Percentiles rank a stretch among this genome's conserved stretches.
These are phyloP conservation scores for Nakazawaea ambrosiae DNA, from an alignment of 805 yeast species.

Conservation along the genomic window DNA sequence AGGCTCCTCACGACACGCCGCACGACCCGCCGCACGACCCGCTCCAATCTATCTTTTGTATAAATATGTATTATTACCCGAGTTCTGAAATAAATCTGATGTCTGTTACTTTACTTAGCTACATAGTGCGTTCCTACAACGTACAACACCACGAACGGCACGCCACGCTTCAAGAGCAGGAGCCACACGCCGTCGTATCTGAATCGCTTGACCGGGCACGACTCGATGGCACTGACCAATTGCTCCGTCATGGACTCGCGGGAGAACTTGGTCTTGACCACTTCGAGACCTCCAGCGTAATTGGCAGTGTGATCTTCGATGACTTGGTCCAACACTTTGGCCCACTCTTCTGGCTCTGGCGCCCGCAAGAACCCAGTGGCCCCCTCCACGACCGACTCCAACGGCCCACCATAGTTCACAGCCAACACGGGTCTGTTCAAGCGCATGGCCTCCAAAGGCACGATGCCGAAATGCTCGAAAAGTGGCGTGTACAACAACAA, in stretches of 20 bases:
- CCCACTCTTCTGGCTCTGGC: slow-evolving; percentile 47
- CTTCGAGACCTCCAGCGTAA: slow-evolving; percentile 22
- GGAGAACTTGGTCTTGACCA: slow-evolving; percentile 35
- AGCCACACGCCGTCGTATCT: slow-evolving; percentile 7
- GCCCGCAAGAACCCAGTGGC: slow-evolving; percentile 63
- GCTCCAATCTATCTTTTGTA: too few species aligned
- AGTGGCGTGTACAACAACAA: slow-evolving; percentile 82
- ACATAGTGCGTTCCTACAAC: too few species aligned
- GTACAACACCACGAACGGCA: too few species aligned
- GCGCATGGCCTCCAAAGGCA: slow-evolving; percentile 93
- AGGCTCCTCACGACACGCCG: too few species aligned
- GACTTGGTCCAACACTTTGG: slow-evolving; percentile 23
- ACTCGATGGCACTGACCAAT: slow-evolving; percentile 16
- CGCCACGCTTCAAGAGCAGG: too few species aligned
- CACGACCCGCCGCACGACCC: too few species aligned
- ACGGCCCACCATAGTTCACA: slow-evolving; percentile 86
- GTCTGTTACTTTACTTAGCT: too few species aligned
- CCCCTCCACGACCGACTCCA: slow-evolving; percentile 58
- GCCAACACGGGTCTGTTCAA: slow-evolving; percentile 80
- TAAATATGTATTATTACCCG: too few species aligned
- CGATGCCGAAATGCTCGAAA: slow-evolving; percentile 94
- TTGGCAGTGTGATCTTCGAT: not conserved
- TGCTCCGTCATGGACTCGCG: slow-evolving; percentile 35
- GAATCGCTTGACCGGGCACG: slow-evolving; percentile 5
- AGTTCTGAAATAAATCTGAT: too few species aligned